Evolutionary conservation across 1,284 basidiomycete genomes (phyloP), one percentile per base, ranked within the genome.

Genomic region (Phenoliferia sp.): DNA sequence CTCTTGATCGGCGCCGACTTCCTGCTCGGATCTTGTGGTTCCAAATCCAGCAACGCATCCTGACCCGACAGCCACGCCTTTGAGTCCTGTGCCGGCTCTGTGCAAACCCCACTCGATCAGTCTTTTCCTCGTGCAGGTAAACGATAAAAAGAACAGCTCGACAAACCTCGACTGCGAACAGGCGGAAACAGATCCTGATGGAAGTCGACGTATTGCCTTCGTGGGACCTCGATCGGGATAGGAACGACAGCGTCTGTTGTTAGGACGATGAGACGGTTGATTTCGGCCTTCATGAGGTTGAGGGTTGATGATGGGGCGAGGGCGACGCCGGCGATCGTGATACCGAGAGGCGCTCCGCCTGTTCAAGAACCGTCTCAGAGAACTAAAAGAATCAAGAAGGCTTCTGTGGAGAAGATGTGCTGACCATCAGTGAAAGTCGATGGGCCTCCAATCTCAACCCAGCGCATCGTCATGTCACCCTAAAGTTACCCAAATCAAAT

Each of bases 171-270:
- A 7, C 52, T 29, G 1, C 32, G 4, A 10, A 79, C 71, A 12
- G 79, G 77, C 15, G 82, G 82, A 62, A 77, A 81, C 31, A 82
- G 71, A 57, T 82, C 81, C 3, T 73, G 71, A 61, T 81, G 79
- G 61, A 79, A 83, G 67, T 83, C 82, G 56, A 83, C 77, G 57
- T 82, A 77, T 63, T 80, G 80, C 61, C 81, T 69, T 54, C 80
- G 74, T 0, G 82, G 82, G 0, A 82, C 79, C 61, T 74, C 75
- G 60, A 82, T 73, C 0, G 75, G 69, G 0, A 81, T 68, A 0
- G 81, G 81, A 2, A 82, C 31, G 52, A 82, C 67, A 5, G 80
- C 78, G 10, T 78, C 79, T 66, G 78, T 79, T 65, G 78, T 77
- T 57, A 79, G 74, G 0, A 81, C 56, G n/a, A 81, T 66, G 22